Percentiles rank a stretch among this genome's conserved stretches.
Conservation (phyloP, 2,329 filamentous ascomycete genomes). For the Aureobasidium namibiae region DNA sequence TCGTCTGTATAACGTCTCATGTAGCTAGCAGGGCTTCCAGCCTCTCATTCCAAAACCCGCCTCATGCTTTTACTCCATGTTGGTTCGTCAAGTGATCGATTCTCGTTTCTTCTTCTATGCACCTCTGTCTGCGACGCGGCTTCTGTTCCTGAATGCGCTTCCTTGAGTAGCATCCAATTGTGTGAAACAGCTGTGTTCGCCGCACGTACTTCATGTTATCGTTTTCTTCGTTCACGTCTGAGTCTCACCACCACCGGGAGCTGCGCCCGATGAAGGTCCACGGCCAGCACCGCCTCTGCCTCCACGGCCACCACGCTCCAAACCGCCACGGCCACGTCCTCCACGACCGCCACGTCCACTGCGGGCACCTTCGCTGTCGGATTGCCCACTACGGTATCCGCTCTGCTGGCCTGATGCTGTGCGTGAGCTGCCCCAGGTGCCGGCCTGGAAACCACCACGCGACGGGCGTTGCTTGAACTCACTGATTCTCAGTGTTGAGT, state of each 20-base stretch:
- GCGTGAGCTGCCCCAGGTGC: constrained; percentile 56
- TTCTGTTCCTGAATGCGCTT: neutral
- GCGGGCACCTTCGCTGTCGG: constrained; percentile 63
- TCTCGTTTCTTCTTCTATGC: neutral
- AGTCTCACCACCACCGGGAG: constrained; percentile 6
- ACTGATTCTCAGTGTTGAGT: constrained; percentile 59
- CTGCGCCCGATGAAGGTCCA: constrained; percentile 6
- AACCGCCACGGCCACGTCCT: constrained; percentile 43
- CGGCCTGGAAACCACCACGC: constrained; percentile 40
- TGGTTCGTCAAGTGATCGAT: neutral
- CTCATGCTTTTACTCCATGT: constrained; percentile 5
- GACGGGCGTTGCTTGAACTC: constrained; percentile 49
- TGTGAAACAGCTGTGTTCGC: neutral
- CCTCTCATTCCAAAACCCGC: constrained; percentile 1
- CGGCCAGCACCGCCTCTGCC: constrained; percentile 18
- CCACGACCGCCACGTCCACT: constrained; percentile 49
- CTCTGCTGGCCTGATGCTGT: constrained; percentile 39
- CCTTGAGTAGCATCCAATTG: neutral
- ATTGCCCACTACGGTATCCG: constrained; percentile 67
- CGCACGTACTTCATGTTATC: constrained; percentile 1
- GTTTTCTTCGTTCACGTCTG: constrained; percentile 5
- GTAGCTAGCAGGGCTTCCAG: constrained; percentile 2
- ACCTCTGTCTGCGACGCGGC: neutral
- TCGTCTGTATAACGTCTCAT: constrained; percentile 9
- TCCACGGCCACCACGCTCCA: constrained; percentile 23